Evolutionary conservation across 148 eudicot species (phyloP).

Genomic region (Drosera capensis): DNA sequence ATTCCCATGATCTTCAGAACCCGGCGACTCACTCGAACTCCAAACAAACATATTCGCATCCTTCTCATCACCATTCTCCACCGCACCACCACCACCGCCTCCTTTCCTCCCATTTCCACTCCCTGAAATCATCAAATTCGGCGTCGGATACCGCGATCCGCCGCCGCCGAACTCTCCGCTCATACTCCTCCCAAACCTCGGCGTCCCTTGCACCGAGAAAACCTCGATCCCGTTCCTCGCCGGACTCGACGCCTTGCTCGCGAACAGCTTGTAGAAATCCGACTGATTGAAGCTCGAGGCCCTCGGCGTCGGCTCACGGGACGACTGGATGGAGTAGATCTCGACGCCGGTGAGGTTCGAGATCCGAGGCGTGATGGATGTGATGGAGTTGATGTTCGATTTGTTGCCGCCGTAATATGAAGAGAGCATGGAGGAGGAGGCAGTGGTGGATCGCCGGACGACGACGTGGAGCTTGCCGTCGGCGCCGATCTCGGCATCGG

Average conservation of each 20-base stretch:
- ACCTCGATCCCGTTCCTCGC: too few species aligned
- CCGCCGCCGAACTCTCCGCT: constrained; percentile 51
- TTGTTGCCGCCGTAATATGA: constrained; percentile 65
- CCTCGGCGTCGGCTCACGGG: constrained; percentile 77
- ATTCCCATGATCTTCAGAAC: constrained; percentile 45
- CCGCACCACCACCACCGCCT: constrained; percentile 19
- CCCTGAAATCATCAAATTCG: constrained; percentile 55
- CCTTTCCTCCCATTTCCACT: constrained; percentile 32
- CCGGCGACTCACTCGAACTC: constrained; percentile 95
- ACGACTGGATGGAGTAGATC: constrained; percentile 86
- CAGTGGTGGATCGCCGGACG: constrained; percentile 47
- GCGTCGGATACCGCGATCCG: constrained; percentile 58
- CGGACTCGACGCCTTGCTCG: constrained; percentile 72
- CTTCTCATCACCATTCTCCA: constrained; percentile 29
- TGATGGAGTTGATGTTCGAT: constrained; percentile 29
- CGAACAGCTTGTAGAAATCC: constrained; percentile 87
- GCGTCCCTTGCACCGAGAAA: constrained; percentile 55
- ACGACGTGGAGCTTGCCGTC: constrained; percentile 89
- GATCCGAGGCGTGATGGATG: constrained; percentile 67
- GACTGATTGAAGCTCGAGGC: constrained; percentile 86
- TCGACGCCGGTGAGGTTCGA: constrained; percentile 87
- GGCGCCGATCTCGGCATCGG: constrained; percentile 85
- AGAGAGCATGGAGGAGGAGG: constrained; percentile 48
- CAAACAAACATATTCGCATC: constrained; percentile 92
- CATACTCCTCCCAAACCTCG: constrained; percentile 48